Conservation (phyloP, 1,139 yeast species). For the Geotrichum klebahnii region DNA sequence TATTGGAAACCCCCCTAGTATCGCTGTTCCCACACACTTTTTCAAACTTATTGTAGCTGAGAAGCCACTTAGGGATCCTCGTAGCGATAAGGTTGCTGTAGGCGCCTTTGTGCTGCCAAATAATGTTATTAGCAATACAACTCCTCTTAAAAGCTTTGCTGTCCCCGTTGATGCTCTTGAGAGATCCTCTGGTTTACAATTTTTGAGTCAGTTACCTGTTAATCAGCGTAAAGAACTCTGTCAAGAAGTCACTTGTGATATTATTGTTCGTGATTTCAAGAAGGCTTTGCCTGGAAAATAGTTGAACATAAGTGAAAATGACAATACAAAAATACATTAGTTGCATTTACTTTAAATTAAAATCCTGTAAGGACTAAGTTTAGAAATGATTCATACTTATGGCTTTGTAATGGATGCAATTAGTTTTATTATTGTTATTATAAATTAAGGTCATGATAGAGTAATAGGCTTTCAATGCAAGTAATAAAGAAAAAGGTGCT, state of each 20-base stretch:
- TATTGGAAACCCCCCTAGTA: conserved; percentile 92
- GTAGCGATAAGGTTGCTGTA: conserved; percentile 56
- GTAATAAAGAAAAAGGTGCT: neutral
- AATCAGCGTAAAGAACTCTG: conserved; percentile 65
- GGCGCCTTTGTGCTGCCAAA: conserved; percentile 95
- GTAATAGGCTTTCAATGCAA: neutral
- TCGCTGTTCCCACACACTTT: conserved; percentile 97
- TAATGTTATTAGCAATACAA: conserved; percentile 61
- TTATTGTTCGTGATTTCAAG: conserved; percentile 77
- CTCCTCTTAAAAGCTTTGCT: conserved; percentile 69
- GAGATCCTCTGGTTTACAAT: conserved; percentile 76
- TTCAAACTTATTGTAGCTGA: conserved; percentile 89
- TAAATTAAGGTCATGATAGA: neutral
- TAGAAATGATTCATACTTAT: too few relatives aligned
- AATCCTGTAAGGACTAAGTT: too few relatives aligned
- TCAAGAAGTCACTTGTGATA: conserved; percentile 70
- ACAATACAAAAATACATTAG: too few relatives aligned
- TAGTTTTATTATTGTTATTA: neutral
- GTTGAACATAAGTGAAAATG: too few relatives aligned
- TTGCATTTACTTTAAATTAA: too few relatives aligned
- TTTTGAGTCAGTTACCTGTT: conserved; percentile 64
- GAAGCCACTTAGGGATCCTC: conserved; percentile 40
- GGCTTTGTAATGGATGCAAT: too few relatives aligned
- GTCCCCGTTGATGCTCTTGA: conserved; percentile 91
- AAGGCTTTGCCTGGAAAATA: conserved; percentile 43